Base-by-base conservation (phyloP, 2,329 filamentous ascomycete species). In the Aspergillus spinulosporus region DNA sequence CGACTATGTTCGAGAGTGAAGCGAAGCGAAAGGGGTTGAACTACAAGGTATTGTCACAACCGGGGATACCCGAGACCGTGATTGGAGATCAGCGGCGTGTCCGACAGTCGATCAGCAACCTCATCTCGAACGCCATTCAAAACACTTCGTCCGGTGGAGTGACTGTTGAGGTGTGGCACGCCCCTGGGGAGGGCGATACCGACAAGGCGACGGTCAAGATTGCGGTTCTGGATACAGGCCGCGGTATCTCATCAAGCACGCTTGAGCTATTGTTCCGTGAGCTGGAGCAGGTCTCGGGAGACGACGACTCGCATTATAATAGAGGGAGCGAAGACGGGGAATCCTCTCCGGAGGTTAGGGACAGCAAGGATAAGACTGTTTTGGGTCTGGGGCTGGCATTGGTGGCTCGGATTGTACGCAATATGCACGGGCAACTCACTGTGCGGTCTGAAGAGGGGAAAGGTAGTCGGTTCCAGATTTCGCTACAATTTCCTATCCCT, bases 371-470 rank as follows among this genome's bases (percentile, higher is more conserved):
- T 11, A 76, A 76, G 51, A 75, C 77, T 7, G 86, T 85, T 0
- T 74, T 96, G 1, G 92, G 92, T 0, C 81, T 96, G 7, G 92
- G 92, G 0, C 80, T 96, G n/a, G 92, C 92, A 0, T 81, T 95
- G 9, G 92, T 96, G n/a, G 89, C 90, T 12, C 84, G 92, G 36
- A 90, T 91, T 36, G 81, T 96, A 32, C 84, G 87, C n/a, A 96
- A 92, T 66, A 94, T 96, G 89, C 88, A 93, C 57, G 92, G 92
- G 0, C 92, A 96, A 66, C 73, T 96, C 31, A 85, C 90, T 1
- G 76, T 96, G 1, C 93, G 92, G 66, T 96, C 91, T 0, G 90
- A 94, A 65, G 83, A 88, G 68, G 88, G 88, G 1, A 89, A 88
- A 64, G 92, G 92, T 0, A 92, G 91, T 14, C 82, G 89, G 51